phyloP scores from a whole-genome alignment of 768 basidiomycete genomes.

The Asterophora lycoperdoides region DNA sequence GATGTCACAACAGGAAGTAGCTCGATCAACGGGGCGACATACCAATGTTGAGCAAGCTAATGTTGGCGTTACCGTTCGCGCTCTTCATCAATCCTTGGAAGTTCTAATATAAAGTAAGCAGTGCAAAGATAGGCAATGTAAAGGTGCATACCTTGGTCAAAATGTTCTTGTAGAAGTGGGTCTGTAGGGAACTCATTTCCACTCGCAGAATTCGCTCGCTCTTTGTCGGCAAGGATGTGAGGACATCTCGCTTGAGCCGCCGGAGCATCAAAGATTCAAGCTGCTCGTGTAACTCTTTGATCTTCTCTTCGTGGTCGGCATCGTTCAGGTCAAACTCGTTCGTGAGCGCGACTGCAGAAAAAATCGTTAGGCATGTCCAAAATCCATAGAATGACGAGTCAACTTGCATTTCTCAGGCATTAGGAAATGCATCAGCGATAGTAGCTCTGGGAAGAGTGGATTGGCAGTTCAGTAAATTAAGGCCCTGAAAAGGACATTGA shows the following conservation, averaged over 20 bases:
- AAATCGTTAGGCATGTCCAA: slow-evolving; percentile 3
- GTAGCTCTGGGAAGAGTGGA: slow-evolving; percentile 55
- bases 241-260: slow-evolving; percentile 91
- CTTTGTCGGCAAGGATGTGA: slow-evolving; percentile 95
- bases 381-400: background rate
- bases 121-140: background rate
- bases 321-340: slow-evolving; percentile 96
- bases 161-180: slow-evolving; percentile 99
- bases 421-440: slow-evolving; percentile 98
- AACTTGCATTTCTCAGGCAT: slow-evolving; percentile 95
- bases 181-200: slow-evolving; percentile 95
- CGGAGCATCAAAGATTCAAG: slow-evolving; percentile 93
- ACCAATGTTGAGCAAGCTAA: slow-evolving; percentile 95
- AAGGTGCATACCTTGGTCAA: slow-evolving; percentile 66
- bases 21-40: slow-evolving; percentile 19
- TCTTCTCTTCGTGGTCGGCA: slow-evolving; percentile 89
- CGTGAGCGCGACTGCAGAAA: slow-evolving; percentile 70
- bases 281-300: slow-evolving; percentile 92
- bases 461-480: slow-evolving; percentile 5
- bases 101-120: slow-evolving; percentile 50
- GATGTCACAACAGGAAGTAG: slow-evolving; percentile 2
- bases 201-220: slow-evolving; percentile 96
- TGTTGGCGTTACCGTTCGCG: slow-evolving; percentile 83
- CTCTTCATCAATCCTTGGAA: slow-evolving; percentile 90
- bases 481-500: slow-evolving; percentile 7